A percentile compares a stretch with the other conserved stretches of the same genome.
Evolutionary conservation across 768 basidiomycete species (phyloP).

Genomic region (Russula emetica): DNA sequence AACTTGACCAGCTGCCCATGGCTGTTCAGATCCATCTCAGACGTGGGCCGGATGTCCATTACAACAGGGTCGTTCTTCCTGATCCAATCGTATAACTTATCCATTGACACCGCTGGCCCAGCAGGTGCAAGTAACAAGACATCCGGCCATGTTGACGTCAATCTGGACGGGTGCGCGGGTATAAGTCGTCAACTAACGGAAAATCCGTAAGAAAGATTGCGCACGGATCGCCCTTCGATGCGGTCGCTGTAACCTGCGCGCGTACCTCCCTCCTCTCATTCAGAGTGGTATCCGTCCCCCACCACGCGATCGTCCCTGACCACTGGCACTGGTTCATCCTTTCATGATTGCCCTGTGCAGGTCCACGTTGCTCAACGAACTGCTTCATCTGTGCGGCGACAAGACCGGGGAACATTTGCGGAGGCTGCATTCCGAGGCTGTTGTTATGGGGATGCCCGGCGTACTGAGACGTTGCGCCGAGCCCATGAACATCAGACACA

Average conservation of each 20-base stretch:
- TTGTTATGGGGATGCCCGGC: conserved; percentile 7
- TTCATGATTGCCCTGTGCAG: conserved; percentile 2
- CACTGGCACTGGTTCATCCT: conserved; percentile 18
- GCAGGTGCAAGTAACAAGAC: conserved; percentile 18
- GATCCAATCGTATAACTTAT: conserved; percentile 24
- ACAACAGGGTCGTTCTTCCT: conserved; percentile 16
- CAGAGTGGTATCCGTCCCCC: conserved; percentile 9
- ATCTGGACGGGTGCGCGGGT: neutral
- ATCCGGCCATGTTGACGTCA: conserved; percentile 21
- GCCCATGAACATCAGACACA: neutral
- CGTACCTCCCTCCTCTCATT: conserved; percentile 25
- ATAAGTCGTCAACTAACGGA: neutral
- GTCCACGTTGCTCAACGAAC: conserved; percentile 17
- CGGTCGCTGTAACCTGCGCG: conserved; percentile 19
- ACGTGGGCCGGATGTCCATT: conserved; percentile 8
- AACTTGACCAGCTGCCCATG: conserved; percentile 19
- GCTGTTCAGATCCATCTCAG: conserved; percentile 10
- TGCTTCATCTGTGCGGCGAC: conserved; percentile 24
- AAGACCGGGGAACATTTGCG: neutral
- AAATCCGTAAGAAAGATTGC: neutral
- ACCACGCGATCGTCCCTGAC: conserved; percentile 24
- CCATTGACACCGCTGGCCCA: conserved; percentile 10
- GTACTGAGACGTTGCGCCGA: neutral
- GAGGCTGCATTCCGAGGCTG: neutral
- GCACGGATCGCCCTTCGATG: conserved; percentile 18